phyloP scores from a whole-genome alignment of 192 early-diverging fungal species.

The Coemansia sp. region DNA sequence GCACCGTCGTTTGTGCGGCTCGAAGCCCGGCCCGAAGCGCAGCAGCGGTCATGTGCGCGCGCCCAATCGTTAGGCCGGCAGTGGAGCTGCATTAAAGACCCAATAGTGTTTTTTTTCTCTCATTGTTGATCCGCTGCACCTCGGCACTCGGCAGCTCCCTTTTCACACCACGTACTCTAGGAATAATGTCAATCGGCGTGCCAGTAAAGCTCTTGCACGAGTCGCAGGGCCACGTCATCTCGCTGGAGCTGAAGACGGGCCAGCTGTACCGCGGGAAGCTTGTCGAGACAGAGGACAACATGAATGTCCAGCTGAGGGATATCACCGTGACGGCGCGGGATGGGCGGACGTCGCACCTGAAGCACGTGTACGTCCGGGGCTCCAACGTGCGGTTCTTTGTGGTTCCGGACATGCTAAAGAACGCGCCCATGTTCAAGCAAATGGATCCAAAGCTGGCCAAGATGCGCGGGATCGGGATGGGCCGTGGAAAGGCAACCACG shows the following conservation, averaged over 20 bases:
- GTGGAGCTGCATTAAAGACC: too few relatives aligned
- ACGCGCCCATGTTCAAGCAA: constrained; percentile 97
- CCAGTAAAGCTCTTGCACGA: constrained; percentile 96
- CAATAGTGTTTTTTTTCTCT: too few relatives aligned
- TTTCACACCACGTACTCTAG: too few relatives aligned
- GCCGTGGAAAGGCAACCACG: constrained; percentile 25
- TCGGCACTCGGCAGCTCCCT: too few relatives aligned
- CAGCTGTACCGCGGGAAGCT: constrained; percentile 92
- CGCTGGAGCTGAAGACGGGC: constrained; percentile 92
- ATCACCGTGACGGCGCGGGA: constrained; percentile 91
- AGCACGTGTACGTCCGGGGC: constrained; percentile 95
- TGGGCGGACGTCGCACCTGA: constrained; percentile 83
- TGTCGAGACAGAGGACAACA: constrained; percentile 96
- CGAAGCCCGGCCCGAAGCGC: not conserved
- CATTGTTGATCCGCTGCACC: too few relatives aligned
- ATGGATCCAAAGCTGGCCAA: constrained; percentile 65
- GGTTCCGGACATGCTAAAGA: constrained; percentile 99
- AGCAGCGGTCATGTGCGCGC: not conserved
- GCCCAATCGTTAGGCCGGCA: constrained; percentile 1
- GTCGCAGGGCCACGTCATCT: constrained; percentile 93
- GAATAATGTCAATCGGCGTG: constrained; percentile 79
- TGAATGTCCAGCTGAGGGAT: constrained; percentile 96
- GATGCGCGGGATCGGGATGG: constrained; percentile 50
- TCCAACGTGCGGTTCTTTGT: constrained; percentile 89
- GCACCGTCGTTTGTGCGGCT: too few relatives aligned